Base-by-base conservation (phyloP, 129 eudicot genomes). In the Logfia minima region DNA sequence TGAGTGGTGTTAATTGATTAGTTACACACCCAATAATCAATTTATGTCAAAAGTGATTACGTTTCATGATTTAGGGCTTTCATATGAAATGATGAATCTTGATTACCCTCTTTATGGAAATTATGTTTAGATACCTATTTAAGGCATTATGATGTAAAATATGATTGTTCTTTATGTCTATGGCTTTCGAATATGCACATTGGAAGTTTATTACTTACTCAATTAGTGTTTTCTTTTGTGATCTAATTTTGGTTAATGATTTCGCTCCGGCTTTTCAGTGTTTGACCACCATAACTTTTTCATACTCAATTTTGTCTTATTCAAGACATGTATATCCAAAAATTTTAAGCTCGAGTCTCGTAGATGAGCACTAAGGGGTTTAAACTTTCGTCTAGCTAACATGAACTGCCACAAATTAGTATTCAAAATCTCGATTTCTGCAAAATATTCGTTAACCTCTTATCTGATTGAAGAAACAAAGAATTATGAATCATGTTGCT, bases 51-150 rank as follows among this genome's bases (percentile, higher is more conserved):
- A 68, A 68, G 61, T 39, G 17, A 29, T 24, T 60, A n/a, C 43
- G 45, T 41, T 11, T 70, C 43, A 78, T 69, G 69, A 59, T 43
- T 26, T 41, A 3, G 75, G 82, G 51, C 22, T 34, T 67, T 77
- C 2, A 6, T 66, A 7, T 52, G 23, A 72, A 66, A 14, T 8
- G 68, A 77, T 68, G 68, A 34, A 32, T 55, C 58, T 34, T 67
- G 82, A 78, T 78, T 51, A 39, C 60, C 31, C 60, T 37, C 70
- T 55, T 17, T 37, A 68, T 56, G 79, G 43, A 34, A 68, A 18
- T 16, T 32, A 28, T 78, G 63, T n/a, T 39, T 70, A 21, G n/a
- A 59, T 69, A 28, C 52, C 52, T 21, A 58, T 56, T n/a, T 78
- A 58, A 45, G 52, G 8, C 64, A 43, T 45, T 64, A 29, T 64